Evolutionary conservation across 768 basidiomycete species (phyloP).

Genomic region (Suillus paluster): DNA sequence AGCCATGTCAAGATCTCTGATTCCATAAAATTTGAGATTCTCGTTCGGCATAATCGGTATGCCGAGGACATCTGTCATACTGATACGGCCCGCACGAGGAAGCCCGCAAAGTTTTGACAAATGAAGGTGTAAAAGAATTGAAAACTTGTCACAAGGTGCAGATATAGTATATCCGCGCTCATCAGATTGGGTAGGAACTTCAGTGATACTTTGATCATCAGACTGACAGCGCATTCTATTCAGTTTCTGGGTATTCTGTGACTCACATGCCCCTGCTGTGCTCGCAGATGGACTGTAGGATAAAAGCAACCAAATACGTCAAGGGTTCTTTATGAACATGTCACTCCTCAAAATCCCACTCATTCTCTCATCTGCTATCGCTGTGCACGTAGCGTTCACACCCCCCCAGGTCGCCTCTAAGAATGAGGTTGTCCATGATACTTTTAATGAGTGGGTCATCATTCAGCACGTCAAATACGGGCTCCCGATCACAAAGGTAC

Average conservation of each 20-base stretch:
- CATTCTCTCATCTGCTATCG: conserved; percentile 45
- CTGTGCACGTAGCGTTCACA: conserved; percentile 45
- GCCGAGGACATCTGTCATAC: neutral
- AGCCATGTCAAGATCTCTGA: neutral
- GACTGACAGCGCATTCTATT: neutral
- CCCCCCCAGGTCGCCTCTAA: conserved; percentile 49
- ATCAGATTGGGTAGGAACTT: neutral
- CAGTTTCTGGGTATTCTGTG: neutral
- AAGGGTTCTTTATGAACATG: conserved; percentile 18
- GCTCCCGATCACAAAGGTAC: neutral
- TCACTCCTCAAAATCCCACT: conserved; percentile 46
- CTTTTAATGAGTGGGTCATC: conserved; percentile 7
- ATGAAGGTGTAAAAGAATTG: neutral
- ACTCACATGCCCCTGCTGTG: neutral
- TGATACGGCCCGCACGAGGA: neutral
- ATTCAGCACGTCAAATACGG: neutral
- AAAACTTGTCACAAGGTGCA: neutral
- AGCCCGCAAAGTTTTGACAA: neutral
- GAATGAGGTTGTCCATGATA: conserved; percentile 29
- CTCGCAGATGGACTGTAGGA: neutral
- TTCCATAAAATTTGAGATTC: neutral
- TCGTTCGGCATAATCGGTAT: neutral
- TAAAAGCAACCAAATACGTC: neutral
- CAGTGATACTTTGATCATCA: neutral
- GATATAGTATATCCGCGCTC: neutral